Evolutionary conservation across 2,329 filamentous ascomycete genomes (phyloP).

Genomic region (Lasiodiplodia sp.): DNA sequence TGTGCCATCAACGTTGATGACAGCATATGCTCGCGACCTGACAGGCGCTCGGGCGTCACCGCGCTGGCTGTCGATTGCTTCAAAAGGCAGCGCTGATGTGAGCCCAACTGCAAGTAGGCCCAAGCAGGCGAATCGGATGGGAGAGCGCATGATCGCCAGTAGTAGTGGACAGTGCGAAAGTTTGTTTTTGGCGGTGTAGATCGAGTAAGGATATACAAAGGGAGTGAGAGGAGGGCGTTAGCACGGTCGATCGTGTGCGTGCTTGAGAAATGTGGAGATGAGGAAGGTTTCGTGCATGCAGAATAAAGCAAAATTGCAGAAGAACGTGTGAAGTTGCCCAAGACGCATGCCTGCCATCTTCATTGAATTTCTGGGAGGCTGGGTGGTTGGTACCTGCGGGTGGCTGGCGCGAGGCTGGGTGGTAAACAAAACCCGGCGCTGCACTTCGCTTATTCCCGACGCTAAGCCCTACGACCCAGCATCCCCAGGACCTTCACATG

Average conservation of each 20-base stretch:
- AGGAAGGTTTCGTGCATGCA: conserved; percentile 19
- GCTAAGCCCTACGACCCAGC: conserved; percentile 28
- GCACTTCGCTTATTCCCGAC: conserved; percentile 26
- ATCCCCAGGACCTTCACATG: conserved; percentile 24
- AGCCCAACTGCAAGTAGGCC: conserved; percentile 20
- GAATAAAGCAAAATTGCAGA: conserved; percentile 17
- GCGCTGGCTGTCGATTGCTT: conserved; percentile 12
- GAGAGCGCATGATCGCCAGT: conserved; percentile 19
- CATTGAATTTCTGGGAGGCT: conserved; percentile 13
- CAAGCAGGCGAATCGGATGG: conserved; percentile 20
- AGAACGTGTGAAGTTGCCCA: conserved; percentile 5
- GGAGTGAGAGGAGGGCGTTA: conserved; percentile 9
- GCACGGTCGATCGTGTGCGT: conserved; percentile 22
- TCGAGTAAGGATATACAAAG: conserved; percentile 19
- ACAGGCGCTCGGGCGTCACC: neutral
- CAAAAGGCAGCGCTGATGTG: conserved; percentile 24
- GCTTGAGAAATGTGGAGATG: conserved; percentile 28
- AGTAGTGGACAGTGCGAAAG: conserved; percentile 6
- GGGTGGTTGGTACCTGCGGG: conserved; percentile 20
- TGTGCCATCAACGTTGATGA: conserved; percentile 27
- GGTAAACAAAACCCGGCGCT: conserved; percentile 22
- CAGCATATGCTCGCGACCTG: conserved; percentile 17
- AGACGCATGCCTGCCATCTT: conserved; percentile 13
- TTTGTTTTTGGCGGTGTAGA: conserved; percentile 1
- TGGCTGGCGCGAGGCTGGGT: conserved; percentile 28